These are phyloP conservation scores for Asterionellopsis glacialis DNA, from an alignment of 108 stramenopile genomes.

Conservation along the genomic window DNA sequence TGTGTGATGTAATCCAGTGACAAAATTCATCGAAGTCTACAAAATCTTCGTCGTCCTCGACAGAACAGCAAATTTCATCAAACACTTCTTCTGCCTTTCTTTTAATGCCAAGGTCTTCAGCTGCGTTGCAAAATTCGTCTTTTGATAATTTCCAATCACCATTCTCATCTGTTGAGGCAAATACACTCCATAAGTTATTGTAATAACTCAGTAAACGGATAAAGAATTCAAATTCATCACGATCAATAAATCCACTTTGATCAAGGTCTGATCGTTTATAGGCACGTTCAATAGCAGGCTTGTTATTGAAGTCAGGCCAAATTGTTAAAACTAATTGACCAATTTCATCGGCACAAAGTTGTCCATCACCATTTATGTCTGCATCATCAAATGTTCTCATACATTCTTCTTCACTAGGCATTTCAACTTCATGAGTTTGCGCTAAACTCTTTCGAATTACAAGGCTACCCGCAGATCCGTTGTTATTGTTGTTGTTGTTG, in stretches of 20 bases:
- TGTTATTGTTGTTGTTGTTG: no score
- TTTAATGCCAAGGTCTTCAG: neutral
- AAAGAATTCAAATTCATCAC: conserved; percentile 14
- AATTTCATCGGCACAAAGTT: conserved; percentile 12
- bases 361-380: conserved; percentile 13
- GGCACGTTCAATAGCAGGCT: conserved; percentile 19
- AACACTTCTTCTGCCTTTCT: conserved; percentile 4
- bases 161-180: conserved; percentile 12
- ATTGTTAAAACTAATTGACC: conserved; percentile 4
- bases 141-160: conserved; percentile 14
- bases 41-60: conserved; percentile 21
- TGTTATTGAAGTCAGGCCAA: conserved; percentile 14
- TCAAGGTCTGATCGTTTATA: conserved; percentile 9
- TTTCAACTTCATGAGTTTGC: neutral
- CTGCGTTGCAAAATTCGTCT: conserved; percentile 14
- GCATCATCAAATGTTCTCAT: conserved; percentile 13
- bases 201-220: conserved; percentile 12
- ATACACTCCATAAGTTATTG: conserved; percentile 16
- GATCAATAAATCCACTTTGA: conserved; percentile 6
- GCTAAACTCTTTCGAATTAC: no score
- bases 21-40: conserved; percentile 36
- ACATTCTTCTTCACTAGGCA: neutral
- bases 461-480: no score
- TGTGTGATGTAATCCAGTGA: conserved; percentile 19
- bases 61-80: conserved; percentile 5